Conservation (phyloP, 2,329 filamentous ascomycete genomes). For the Aspergillus niger region DNA sequence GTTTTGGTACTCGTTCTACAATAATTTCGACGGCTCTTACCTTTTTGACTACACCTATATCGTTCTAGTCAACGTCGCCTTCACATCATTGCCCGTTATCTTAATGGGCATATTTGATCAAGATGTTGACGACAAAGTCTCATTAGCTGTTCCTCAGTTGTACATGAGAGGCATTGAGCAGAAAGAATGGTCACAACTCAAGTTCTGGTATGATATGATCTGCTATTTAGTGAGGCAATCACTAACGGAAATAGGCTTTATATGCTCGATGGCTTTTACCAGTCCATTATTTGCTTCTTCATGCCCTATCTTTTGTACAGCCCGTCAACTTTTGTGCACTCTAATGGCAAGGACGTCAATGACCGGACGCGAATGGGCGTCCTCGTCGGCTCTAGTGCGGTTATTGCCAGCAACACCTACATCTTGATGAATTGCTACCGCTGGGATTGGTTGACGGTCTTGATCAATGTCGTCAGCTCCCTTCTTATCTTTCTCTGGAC, state of each 20-base stretch:
- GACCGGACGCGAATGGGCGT: conserved; percentile 84
- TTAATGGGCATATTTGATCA: conserved; percentile 97
- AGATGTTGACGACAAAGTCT: conserved; percentile 92
- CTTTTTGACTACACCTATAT: conserved; percentile 98
- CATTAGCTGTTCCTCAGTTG: conserved; percentile 88
- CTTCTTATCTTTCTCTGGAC: conserved; percentile 95
- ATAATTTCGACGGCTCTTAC: conserved; percentile 94
- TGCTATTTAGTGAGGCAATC: background rate
- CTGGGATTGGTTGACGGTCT: conserved; percentile 94
- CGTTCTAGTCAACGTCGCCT: conserved; percentile 91
- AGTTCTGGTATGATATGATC: conserved; percentile 74
- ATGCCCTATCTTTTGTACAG: conserved; percentile 81
- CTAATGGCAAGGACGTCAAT: conserved; percentile 72
- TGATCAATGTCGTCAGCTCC: conserved; percentile 79
- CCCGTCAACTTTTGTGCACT: conserved; percentile 67
- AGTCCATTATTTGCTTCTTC: conserved; percentile 91
- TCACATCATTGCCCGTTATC: conserved; percentile 91
- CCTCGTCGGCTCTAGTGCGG: conserved; percentile 79
- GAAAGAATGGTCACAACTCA: conserved; percentile 90
- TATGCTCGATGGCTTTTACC: conserved; percentile 92
- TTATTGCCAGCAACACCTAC: conserved; percentile 90
- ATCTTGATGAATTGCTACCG: conserved; percentile 95
- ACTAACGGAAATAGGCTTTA: conserved; percentile 66
- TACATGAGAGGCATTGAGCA: conserved; percentile 95
- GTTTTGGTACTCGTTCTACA: conserved; percentile 97